Conservation (phyloP, 306 rosid species). For the Dalbergia cochinchinensis region DNA sequence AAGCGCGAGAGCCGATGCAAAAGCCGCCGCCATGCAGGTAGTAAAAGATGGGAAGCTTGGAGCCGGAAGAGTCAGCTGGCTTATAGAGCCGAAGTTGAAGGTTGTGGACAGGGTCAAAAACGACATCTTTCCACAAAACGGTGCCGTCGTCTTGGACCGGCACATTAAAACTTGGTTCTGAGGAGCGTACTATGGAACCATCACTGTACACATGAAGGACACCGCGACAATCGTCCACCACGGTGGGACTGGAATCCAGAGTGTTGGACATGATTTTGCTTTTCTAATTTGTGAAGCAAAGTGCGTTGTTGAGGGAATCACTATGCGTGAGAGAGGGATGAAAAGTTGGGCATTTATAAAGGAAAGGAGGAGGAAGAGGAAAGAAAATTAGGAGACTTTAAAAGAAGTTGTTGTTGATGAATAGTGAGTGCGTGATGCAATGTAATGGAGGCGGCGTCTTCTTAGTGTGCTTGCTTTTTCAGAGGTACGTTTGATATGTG, state of each 20-base stretch:
- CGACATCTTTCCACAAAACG: constrained; percentile 79
- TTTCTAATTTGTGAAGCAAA: background rate
- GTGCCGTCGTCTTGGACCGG: constrained; percentile 65
- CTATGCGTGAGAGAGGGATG: background rate
- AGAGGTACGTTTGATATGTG: constrained; percentile 9
- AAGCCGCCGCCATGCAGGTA: constrained; percentile 96
- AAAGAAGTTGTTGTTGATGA: background rate
- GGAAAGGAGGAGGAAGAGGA: background rate
- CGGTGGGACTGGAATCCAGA: constrained; percentile 31
- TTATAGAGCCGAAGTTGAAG: constrained; percentile 84
- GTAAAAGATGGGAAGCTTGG: constrained; percentile 71
- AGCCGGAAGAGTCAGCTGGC: constrained; percentile 50
- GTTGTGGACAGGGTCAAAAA: constrained; percentile 54
- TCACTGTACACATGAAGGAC: constrained; percentile 85
- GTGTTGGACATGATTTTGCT: constrained; percentile 39
- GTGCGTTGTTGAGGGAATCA: background rate
- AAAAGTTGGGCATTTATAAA: constrained; percentile 24
- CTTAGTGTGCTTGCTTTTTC: background rate
- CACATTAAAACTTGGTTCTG: constrained; percentile 62
- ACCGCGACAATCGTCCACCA: constrained; percentile 80
- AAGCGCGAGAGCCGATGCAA: constrained; percentile 90
- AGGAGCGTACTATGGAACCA: constrained; percentile 70
- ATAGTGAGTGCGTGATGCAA: background rate
- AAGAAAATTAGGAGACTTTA: background rate
- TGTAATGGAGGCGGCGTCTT: constrained; percentile 19